A percentile compares a stretch with the other conserved stretches of the same genome.
phyloP scores from a whole-genome alignment of 2,329 filamentous ascomycete species.

The Paraphoma chrysanthemicola region DNA sequence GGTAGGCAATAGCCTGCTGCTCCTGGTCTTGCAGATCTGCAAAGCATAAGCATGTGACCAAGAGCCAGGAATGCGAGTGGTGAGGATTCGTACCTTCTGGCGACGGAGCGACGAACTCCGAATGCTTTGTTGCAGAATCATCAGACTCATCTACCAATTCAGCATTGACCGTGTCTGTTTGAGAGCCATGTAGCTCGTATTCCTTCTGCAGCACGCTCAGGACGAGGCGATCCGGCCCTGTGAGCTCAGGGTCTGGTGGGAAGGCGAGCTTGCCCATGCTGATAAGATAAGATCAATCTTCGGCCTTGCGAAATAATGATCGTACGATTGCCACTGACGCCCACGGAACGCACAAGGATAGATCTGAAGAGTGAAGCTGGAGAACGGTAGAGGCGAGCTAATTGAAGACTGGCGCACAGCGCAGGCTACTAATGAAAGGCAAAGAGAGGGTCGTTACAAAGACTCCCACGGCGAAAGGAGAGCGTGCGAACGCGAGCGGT shows the following conservation, averaged over 20 bases:
- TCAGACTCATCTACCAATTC: slow-evolving; percentile 32
- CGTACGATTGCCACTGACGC: background rate
- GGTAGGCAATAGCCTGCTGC: slow-evolving; percentile 50
- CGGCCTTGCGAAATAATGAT: background rate
- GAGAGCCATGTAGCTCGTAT: slow-evolving; percentile 26
- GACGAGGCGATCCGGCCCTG: slow-evolving; percentile 38
- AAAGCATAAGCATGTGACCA: background rate
- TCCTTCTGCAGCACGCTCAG: slow-evolving; percentile 38
- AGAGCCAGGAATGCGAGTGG: background rate
- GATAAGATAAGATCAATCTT: slow-evolving; percentile 5
- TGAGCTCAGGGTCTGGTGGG: slow-evolving; percentile 39
- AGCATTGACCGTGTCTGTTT: background rate
- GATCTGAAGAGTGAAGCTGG: background rate
- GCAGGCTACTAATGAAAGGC: background rate
- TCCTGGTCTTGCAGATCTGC: slow-evolving; percentile 39
- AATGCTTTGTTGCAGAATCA: slow-evolving; percentile 32
- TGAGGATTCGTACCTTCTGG: slow-evolving; percentile 32
- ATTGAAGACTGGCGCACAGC: too few relatives aligned
- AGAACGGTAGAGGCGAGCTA: too few relatives aligned
- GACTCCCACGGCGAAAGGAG: background rate
- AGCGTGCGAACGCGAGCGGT: background rate
- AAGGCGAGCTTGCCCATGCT: slow-evolving; percentile 41
- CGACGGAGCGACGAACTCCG: slow-evolving; percentile 35
- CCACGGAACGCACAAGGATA: background rate
- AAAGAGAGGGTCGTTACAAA: background rate